Evolutionary conservation across 257 asterid genomes (phyloP).

Genomic region (Parsonsia alboflavescens): DNA sequence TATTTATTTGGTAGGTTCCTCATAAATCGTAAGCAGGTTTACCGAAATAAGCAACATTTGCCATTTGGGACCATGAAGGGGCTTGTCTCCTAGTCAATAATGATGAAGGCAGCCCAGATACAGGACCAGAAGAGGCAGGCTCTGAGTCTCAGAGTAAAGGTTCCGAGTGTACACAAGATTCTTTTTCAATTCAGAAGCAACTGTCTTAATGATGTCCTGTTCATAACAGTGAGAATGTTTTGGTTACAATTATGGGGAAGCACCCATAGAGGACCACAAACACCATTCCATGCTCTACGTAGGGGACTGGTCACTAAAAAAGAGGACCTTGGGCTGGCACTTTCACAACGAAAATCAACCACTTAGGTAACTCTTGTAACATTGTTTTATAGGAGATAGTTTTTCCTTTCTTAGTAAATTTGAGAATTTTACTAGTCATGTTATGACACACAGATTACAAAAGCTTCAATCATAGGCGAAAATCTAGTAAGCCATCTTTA

Average conservation of each 20-base stretch:
- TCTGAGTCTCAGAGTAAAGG: not conserved
- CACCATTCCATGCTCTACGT: not conserved
- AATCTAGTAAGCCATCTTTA: conserved; percentile 2
- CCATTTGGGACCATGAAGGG: conserved; percentile 9
- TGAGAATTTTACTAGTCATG: not conserved
- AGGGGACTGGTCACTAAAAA: not conserved
- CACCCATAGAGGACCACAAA: conserved; percentile 9
- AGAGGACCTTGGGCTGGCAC: not conserved
- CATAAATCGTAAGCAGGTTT: not conserved
- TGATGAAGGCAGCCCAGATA: conserved; percentile 3
- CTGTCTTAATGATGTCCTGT: not conserved
- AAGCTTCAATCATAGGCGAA: not conserved
- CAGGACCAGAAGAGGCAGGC: no score
- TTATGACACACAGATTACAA: not conserved
- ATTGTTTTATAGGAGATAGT: not conserved
- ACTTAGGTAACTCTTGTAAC: no score
- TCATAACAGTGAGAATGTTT: not conserved
- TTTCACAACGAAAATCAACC: no score
- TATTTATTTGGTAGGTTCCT: no score
- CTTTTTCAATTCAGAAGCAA: not conserved
- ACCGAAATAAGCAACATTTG: conserved; percentile 10
- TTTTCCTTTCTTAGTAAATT: not conserved
- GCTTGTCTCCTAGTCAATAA: not conserved
- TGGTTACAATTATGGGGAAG: not conserved
- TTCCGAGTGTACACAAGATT: not conserved